Evolutionary conservation across 768 basidiomycete species (phyloP).

Genomic region (Lactarius quietus): DNA sequence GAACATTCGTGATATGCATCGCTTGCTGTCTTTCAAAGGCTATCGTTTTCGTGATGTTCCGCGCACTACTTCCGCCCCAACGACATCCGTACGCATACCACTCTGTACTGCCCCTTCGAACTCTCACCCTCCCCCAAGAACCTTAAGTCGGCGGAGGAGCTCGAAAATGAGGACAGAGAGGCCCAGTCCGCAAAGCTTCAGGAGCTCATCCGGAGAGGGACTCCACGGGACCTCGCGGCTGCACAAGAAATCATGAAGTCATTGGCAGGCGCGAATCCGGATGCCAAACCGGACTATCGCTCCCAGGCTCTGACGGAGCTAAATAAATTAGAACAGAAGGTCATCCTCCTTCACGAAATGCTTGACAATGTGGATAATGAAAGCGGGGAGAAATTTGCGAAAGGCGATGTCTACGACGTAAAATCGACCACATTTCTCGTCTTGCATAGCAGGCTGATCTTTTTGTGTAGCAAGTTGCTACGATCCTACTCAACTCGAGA

Average conservation of each 20-base stretch:
- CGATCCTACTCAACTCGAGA: conserved; percentile 72
- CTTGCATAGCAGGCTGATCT: conserved; percentile 8
- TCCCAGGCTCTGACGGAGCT: conserved; percentile 86
- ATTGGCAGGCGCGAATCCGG: conserved; percentile 92
- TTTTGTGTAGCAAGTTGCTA: conserved; percentile 74
- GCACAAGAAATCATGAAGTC: conserved; percentile 98
- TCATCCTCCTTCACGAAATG: conserved; percentile 95
- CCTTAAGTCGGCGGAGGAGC: conserved; percentile 91
- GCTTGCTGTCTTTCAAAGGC: conserved; percentile 91
- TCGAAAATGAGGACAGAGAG: conserved; percentile 91
- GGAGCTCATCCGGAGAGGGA: conserved; percentile 93
- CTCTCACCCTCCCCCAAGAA: conserved; percentile 45
- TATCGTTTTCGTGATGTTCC: conserved; percentile 63
- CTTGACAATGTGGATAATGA: conserved; percentile 81
- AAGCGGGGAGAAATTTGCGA: conserved; percentile 73
- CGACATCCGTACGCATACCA: conserved; percentile 40
- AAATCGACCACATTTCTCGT: conserved; percentile 30
- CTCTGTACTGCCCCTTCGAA: not conserved
- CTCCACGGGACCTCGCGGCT: conserved; percentile 89
- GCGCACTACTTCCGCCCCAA: conserved; percentile 35
- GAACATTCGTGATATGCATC: conserved; percentile 97
- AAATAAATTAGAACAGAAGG: conserved; percentile 92
- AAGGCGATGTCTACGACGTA: conserved; percentile 92
- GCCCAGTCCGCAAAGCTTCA: conserved; percentile 98
- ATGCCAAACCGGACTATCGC: conserved; percentile 91